Base-by-base conservation (phyloP, 2,329 filamentous ascomycete genomes). In the Cladosporium halotolerans region DNA sequence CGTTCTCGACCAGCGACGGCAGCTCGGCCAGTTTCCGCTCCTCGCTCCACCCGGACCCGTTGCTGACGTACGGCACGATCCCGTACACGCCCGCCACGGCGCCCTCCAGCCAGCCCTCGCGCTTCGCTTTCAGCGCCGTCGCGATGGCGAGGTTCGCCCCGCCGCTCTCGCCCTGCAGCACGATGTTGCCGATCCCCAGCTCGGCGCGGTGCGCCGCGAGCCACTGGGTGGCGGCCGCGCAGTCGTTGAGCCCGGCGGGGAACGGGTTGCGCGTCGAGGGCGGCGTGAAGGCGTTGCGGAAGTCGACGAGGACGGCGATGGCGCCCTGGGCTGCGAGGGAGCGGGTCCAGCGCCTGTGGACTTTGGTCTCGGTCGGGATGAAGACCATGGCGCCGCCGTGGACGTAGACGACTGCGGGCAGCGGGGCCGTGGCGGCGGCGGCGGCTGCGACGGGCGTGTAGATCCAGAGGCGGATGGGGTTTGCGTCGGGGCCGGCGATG, bases 311-410 rank as follows among this genome's bases (percentile, higher is more conserved):
- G 32, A 68, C 61, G 14, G 52, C 59, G 3, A 66, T 52, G 10
- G 62, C 43, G 14, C 62, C 63, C 33, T 57, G 40, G 5, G 56
- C 38, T 3, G 63, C 64, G 7, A 67, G 55, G 4, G 63, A 63
- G 13, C 46, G 62, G 28, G 54, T 53, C 65, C 63, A 67, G 23
- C 60, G 58, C 13, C 56, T 28, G 40, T 68, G 65, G 8, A 62
- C 55, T 32, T 43, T 38, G 51, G 60, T 60, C 42, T 45, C 36
- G 4, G 60, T 62, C 9, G 46, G 45, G 11, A 61, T 39, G 13
- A 60, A 52, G 6, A 59, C 57, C 63, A 66, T 66, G 9, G 63
- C 64, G n/a, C 64, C 65, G 19, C 65, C 62, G 18, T 68, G 63
- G 10, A 60, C 46, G 55, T 66, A 66, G 4, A 66, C n/a, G 1